Evolutionary conservation across 768 basidiomycete species (phyloP), one percentile per base, ranked within the genome.

Genomic region (Termitomyces sp.): DNA sequence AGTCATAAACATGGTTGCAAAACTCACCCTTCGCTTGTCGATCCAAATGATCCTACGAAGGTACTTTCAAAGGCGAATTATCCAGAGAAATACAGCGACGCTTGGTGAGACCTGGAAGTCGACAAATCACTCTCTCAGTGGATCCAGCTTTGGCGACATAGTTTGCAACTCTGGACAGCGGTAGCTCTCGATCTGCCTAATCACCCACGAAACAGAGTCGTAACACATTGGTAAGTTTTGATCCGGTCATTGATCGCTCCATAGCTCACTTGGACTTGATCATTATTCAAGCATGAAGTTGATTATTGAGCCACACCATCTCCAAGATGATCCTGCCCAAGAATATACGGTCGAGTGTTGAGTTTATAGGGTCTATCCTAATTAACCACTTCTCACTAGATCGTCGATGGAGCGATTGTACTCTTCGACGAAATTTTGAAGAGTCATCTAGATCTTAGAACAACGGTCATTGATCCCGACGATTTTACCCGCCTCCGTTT

Each of bases 1-100:
- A 62, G 54, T 40, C 66, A 67, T 48, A 67, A 64, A 56, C 31
- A 47, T 45, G 62, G 32, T 51, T 64, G 59, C 46, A 58, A 48
- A 45, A 29, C 50, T 5, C 63, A 64, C 38, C 59, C 59, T 34
- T 63, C 62, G 3, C 56, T 62, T 29, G 55, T 52, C 20, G 62
- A 53, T 29, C 49, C 61, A 12, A 49, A 25, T 25, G 52, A 53
- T 29, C 63, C 58, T 17, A 49, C 38, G 9, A 50, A 57, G 20
- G 42, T 47, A 4, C 15, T 56, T 37, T 49, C 52, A 5, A 60
- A 62, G 9, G 43, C n/a, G 8, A 56, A 25, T 25, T 25, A 25
- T 25, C 25, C 25, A 25, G 25, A 66, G 25, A 64, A 60, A 50
- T 62, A 38, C 36, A 60, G 48, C 45, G 15, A 52, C 5, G 60